Evolutionary conservation across 2,329 filamentous ascomycete species (phyloP).

Genomic region (Calonectria multiphialidica): DNA sequence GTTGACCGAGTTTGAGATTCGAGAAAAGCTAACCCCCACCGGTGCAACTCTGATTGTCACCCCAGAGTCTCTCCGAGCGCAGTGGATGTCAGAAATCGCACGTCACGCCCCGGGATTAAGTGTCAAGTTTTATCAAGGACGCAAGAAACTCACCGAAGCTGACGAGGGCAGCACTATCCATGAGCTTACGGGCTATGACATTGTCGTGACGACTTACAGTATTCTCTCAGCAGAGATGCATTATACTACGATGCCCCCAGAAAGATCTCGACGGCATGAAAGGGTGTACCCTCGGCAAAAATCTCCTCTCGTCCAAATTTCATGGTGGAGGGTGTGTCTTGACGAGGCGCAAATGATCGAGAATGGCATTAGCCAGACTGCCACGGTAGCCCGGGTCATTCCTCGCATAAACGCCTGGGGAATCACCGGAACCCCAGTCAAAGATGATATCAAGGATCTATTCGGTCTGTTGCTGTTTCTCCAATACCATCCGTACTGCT

Average conservation of each 20-base stretch:
- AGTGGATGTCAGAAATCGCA: constrained; percentile 72
- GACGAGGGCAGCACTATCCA: constrained; percentile 56
- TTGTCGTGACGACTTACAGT: constrained; percentile 74
- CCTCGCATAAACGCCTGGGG: constrained; percentile 92
- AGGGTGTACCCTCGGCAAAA: constrained; percentile 74
- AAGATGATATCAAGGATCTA: constrained; percentile 82
- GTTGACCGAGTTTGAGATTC: constrained; percentile 31
- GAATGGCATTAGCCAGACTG: constrained; percentile 86
- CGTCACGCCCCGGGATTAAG: constrained; percentile 69
- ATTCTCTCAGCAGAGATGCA: constrained; percentile 86
- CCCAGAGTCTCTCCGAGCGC: constrained; percentile 66
- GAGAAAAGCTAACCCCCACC: constrained; percentile 59
- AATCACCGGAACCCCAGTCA: constrained; percentile 88
- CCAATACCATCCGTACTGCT: constrained; percentile 80
- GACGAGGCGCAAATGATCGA: constrained; percentile 95
- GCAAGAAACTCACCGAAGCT: constrained; percentile 50
- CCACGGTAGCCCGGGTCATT: constrained; percentile 82
- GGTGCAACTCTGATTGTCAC: constrained; percentile 73
- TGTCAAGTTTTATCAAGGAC: constrained; percentile 69
- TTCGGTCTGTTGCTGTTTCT: constrained; percentile 87
- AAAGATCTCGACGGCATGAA: constrained; percentile 74
- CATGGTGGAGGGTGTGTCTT: constrained; percentile 87
- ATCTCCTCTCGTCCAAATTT: constrained; percentile 84
- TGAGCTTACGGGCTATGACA: constrained; percentile 63
- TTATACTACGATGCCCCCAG: constrained; percentile 77